Base-by-base conservation (phyloP, 2,329 filamentous ascomycete genomes). In the Trichoderma gracile region DNA sequence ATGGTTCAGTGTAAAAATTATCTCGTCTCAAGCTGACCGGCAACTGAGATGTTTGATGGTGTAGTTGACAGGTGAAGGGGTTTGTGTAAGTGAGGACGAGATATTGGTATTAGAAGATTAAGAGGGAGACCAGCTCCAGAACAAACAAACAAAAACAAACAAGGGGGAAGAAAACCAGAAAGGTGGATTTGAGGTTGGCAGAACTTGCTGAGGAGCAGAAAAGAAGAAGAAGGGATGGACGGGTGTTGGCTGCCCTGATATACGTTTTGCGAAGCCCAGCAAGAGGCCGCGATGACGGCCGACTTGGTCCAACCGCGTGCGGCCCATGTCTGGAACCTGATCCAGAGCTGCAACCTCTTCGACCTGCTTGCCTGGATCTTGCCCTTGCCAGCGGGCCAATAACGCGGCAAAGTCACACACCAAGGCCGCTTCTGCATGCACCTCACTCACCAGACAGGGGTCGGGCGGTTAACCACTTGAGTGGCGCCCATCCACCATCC, bases 181-280 rank as follows among this genome's bases (percentile, higher is more conserved):
- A 81, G 77, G 78, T 81, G 80, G 80, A 82, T 81, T 81, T 74
- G 77, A 75, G 71, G 73, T 79, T 82, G 82, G 69, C 77, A 81
- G 73, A 80, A 80, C 87, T 90, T 90, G 88, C 87, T 89, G 82
- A 82, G 82, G 86, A 86, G 72, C 72, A 73, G 76, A 79, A 79
- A 80, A 79, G 74, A 72, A 77, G 78, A 78, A 19, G n/a, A 33
- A 73, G 73, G 72, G 75, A 72, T 70, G 72, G 73, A 50, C 71
- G 72, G 71, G 63, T 65, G 63, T 65, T 65, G 63, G 63, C 46
- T 56, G 55, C 50, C 60, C 61, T 52, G 25, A 57, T 65, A 65
- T 65, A 65, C 53, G 56, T 65, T 65, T 65, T 61, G 56, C 38
- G 47, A 65, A 61, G 63, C 63, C 56, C 63, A 45, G 50, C 21